These are phyloP conservation scores for Fusarium sororula DNA, from an alignment of 2,329 filamentous ascomycete species.

Conservation along the genomic window DNA sequence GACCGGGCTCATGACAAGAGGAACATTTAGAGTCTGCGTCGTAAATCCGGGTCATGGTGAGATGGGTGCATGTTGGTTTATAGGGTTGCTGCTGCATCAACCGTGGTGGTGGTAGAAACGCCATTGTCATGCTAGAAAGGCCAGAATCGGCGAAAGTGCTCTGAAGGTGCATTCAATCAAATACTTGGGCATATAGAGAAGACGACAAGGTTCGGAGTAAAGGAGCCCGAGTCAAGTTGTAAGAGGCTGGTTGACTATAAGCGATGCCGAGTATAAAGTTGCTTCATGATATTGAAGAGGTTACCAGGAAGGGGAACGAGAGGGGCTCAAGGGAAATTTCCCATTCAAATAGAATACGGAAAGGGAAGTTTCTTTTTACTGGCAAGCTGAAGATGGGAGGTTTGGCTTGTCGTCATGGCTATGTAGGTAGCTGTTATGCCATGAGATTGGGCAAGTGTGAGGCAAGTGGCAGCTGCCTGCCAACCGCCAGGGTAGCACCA, in stretches of 20 bases:
- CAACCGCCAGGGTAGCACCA: neutral
- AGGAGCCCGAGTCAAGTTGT: neutral
- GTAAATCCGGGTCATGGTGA: slow-evolving; percentile 73
- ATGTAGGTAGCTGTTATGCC: neutral
- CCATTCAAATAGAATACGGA: neutral
- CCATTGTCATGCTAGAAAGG: slow-evolving; percentile 15
- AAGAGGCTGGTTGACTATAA: slow-evolving; percentile 3
- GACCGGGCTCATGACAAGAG: slow-evolving; percentile 63
- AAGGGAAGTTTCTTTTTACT: neutral
- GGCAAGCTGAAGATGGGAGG: neutral
- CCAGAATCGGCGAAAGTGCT: neutral
- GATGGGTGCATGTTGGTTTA: slow-evolving; percentile 67
- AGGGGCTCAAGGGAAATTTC: neutral
- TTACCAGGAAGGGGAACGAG: neutral
- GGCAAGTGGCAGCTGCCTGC: slow-evolving; percentile 27
- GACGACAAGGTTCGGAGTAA: neutral
- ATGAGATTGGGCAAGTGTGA: slow-evolving; percentile 34
- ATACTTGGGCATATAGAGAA: neutral
- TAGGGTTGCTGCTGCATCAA: slow-evolving; percentile 34
- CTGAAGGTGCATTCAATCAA: neutral
- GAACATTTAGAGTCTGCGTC: slow-evolving; percentile 62
- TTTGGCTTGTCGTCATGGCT: neutral
- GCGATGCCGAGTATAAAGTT: slow-evolving; percentile 14
- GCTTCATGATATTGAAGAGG: slow-evolving; percentile 2
- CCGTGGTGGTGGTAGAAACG: slow-evolving; percentile 14